Conservation (phyloP, 495 filamentous ascomycete genomes). For the Penicillium cinerascens region DNA sequence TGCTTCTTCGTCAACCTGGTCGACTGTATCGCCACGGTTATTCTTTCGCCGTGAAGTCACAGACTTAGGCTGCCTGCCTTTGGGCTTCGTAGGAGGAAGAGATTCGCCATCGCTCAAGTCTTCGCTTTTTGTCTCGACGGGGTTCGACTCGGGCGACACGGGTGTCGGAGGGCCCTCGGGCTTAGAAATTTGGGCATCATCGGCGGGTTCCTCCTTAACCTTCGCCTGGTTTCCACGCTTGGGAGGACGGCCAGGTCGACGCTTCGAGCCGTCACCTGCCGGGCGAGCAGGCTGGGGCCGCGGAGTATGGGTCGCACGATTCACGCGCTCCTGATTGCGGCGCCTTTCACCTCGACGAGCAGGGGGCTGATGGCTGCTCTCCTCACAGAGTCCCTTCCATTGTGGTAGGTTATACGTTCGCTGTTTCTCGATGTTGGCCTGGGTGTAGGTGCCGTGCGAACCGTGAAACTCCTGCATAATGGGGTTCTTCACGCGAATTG, state of each 20-base stretch:
- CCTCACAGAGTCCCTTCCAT: conserved; percentile 87
- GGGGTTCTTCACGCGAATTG: conserved; percentile 89
- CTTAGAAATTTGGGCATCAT: conserved; percentile 40
- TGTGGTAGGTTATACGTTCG: conserved; percentile 94
- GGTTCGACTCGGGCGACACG: conserved; percentile 48
- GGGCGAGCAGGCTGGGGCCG: conserved; percentile 31
- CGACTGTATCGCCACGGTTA: conserved; percentile 65
- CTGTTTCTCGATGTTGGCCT: conserved; percentile 93
- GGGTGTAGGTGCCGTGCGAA: conserved; percentile 87
- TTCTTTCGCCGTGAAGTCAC: conserved; percentile 72
- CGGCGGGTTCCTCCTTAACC: conserved; percentile 45
- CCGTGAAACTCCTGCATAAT: conserved; percentile 98
- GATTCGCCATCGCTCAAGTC: conserved; percentile 51
- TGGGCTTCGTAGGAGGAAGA: conserved; percentile 41
- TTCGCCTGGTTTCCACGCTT: conserved; percentile 42
- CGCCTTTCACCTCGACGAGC: conserved; percentile 90
- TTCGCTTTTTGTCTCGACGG: conserved; percentile 46
- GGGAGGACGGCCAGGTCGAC: conserved; percentile 44
- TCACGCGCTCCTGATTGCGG: conserved; percentile 63
- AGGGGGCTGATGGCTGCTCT: conserved; percentile 92
- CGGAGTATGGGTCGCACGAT: conserved; percentile 34
- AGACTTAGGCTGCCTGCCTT: conserved; percentile 55
- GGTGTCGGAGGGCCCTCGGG: conserved; percentile 51
- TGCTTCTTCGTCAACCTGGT: conserved; percentile 75
- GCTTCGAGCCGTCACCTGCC: conserved; percentile 35